Evolutionary conservation across 495 filamentous ascomycete genomes (phyloP).

Genomic region (Chaetomidium leptoderma): DNA sequence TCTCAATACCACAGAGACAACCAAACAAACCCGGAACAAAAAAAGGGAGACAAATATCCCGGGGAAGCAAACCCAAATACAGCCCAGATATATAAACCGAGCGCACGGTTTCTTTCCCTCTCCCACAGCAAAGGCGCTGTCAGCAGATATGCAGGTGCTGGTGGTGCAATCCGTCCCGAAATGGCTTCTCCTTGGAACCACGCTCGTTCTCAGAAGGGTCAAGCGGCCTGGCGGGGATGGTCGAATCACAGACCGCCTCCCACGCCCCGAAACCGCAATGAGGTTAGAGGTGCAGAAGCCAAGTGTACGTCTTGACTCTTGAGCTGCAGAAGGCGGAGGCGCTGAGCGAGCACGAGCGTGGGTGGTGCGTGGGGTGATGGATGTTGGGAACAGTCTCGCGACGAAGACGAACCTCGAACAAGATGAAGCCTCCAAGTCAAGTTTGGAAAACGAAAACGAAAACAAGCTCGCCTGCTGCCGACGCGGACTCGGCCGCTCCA

Average conservation of each 20-base stretch:
- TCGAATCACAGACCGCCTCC: background rate
- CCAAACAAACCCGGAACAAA: background rate
- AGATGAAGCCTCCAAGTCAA: no score
- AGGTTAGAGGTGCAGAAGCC: no score
- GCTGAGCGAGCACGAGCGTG: no score
- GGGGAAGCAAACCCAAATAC: background rate
- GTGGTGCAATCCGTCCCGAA: constrained; percentile 1
- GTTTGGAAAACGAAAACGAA: no score
- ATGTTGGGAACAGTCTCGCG: no score
- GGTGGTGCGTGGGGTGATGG: no score
- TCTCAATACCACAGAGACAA: background rate
- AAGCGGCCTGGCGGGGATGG: constrained; percentile 1
- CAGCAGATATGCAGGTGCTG: background rate
- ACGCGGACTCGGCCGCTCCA: no score
- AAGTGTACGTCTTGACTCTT: no score
- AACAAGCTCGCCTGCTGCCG: no score
- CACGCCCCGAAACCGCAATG: background rate
- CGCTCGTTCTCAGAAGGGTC: background rate
- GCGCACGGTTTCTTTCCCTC: background rate
- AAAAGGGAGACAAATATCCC: background rate
- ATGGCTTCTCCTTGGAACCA: constrained; percentile 6
- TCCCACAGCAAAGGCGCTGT: background rate
- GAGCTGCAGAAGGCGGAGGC: no score
- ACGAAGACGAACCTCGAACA: no score
- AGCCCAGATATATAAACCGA: background rate